phyloP scores from a whole-genome alignment of 106 monocot genomes.

The Vanilla planifolia region DNA sequence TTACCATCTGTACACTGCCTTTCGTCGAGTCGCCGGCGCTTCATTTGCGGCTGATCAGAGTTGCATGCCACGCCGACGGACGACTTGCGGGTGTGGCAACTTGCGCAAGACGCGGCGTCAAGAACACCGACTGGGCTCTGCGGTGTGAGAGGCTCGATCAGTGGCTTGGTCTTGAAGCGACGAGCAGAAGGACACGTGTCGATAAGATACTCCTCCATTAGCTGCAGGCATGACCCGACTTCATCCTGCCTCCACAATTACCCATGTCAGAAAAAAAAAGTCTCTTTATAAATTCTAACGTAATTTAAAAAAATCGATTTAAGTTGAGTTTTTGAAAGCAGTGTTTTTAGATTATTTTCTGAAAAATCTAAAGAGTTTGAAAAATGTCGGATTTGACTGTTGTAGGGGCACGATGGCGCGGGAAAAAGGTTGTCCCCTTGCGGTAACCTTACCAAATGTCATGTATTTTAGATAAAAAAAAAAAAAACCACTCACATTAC shows the following conservation, averaged over 20 bases:
- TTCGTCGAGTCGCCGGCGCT: conserved; percentile 22
- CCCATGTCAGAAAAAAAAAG: conserved; percentile 6
- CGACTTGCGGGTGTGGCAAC: conserved; percentile 43
- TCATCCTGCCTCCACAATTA: conserved; percentile 25
- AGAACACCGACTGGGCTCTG: conserved; percentile 65
- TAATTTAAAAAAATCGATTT: background rate
- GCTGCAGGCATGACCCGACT: conserved; percentile 41
- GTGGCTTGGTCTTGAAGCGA: background rate
- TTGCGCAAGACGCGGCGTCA: conserved; percentile 59
- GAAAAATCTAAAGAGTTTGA: background rate
- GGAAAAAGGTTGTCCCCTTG: too few relatives aligned
- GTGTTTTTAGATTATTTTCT: background rate
- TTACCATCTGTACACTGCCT: conserved; percentile 18
- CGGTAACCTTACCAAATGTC: too few relatives aligned
- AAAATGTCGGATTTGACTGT: background rate
- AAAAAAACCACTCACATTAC: too few relatives aligned
- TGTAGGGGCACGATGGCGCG: background rate
- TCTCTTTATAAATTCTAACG: background rate
- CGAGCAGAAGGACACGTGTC: conserved; percentile 29
- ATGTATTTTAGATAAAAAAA: background rate
- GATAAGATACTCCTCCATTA: conserved; percentile 39
- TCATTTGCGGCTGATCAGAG: conserved; percentile 4
- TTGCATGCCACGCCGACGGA: conserved; percentile 1
- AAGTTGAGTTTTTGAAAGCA: background rate
- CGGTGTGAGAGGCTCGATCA: conserved; percentile 14